A percentile compares a stretch with the other conserved stretches of the same genome.
Evolutionary conservation across 2,329 filamentous ascomycete species (phyloP).

Genomic region (Cladosporium phlei): DNA sequence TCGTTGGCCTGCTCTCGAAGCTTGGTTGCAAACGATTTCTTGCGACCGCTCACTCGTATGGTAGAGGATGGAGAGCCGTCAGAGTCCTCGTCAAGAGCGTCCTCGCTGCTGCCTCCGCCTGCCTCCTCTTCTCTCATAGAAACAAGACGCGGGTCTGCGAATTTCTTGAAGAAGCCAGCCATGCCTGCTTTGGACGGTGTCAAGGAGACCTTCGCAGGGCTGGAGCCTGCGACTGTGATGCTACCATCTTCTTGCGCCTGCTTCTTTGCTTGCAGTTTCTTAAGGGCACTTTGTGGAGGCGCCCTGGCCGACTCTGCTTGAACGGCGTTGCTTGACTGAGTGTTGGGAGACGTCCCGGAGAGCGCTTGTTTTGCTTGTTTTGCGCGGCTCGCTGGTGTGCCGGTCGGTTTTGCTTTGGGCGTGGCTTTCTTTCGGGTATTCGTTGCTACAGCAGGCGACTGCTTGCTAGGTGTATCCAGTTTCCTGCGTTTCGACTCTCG

Average conservation of each 20-base stretch:
- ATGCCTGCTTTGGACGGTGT: conserved; percentile 8
- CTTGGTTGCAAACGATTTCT: conserved; percentile 1
- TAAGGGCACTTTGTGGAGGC: conserved; percentile 13
- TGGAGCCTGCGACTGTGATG: conserved; percentile 12
- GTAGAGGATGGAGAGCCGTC: background rate
- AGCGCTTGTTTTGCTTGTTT: too few species aligned
- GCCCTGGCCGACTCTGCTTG: background rate
- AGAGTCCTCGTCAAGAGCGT: conserved; percentile 1
- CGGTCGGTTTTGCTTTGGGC: background rate
- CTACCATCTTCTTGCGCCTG: conserved; percentile 10
- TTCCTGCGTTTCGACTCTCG: conserved; percentile 29
- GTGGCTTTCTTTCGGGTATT: conserved; percentile 9
- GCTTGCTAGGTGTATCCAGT: conserved; percentile 21
- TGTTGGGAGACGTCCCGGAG: too few species aligned
- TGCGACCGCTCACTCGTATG: conserved; percentile 2
- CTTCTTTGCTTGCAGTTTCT: conserved; percentile 7
- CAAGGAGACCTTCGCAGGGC: too few species aligned
- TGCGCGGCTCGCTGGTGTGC: conserved; percentile 8
- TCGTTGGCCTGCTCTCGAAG: conserved; percentile 3
- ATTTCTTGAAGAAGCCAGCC: conserved; percentile 15
- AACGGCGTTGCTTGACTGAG: conserved; percentile 11
- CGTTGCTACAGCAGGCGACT: conserved; percentile 5
- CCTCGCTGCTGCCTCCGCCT: background rate
- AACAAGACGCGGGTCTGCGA: conserved; percentile 5
- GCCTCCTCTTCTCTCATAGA: conserved; percentile 7